Percentiles rank a stretch among this genome's conserved stretches.
These are phyloP conservation scores for Ophiocordyceps unilateralis DNA, from an alignment of 2,329 filamentous ascomycete genomes.

Conservation along the genomic window DNA sequence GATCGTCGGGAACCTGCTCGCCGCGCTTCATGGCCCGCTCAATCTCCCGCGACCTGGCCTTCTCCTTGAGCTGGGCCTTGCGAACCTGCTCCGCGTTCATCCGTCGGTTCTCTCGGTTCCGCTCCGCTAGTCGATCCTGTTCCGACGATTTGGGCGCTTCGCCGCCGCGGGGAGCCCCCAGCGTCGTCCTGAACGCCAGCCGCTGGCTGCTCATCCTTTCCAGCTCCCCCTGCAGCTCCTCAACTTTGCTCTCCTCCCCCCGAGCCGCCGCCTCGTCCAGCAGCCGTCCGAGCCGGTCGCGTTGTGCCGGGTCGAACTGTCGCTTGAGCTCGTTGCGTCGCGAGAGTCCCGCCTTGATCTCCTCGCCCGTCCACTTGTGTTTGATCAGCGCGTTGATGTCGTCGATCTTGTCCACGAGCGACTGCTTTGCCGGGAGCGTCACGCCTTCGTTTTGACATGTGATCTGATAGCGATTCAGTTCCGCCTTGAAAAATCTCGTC, in stretches of 20 bases:
- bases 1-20: slow-evolving; percentile 41
- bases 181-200: slow-evolving; percentile 53
- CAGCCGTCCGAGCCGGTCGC: slow-evolving; percentile 46
- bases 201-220: slow-evolving; percentile 50
- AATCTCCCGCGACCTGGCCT: slow-evolving; percentile 40
- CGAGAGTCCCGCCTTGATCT: slow-evolving; percentile 63
- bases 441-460: slow-evolving; percentile 57
- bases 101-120: slow-evolving; percentile 73
- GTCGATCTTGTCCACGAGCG: slow-evolving; percentile 53
- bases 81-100: slow-evolving; percentile 82
- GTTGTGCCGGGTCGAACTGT: slow-evolving; percentile 49
- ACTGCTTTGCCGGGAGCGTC: slow-evolving; percentile 54
- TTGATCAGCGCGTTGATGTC: slow-evolving; percentile 68
- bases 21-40: slow-evolving; percentile 46
- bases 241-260: slow-evolving; percentile 41
- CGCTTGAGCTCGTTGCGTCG: slow-evolving; percentile 51
- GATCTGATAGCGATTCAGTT: slow-evolving; percentile 67
- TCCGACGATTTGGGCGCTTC: slow-evolving; percentile 36
- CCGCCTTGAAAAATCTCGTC: slow-evolving; percentile 32
- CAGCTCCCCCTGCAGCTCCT: slow-evolving; percentile 40
- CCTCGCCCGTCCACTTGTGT: slow-evolving; percentile 66
- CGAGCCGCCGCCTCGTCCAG: slow-evolving; percentile 48
- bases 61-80: slow-evolving; percentile 73
- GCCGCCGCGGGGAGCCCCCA: slow-evolving; percentile 30
- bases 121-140: slow-evolving; percentile 65